Evolutionary conservation across 371 early-diverging fungal species (phyloP), one percentile per base, ranked within the genome.

Genomic region (Apophysomyces trapeziformis): DNA sequence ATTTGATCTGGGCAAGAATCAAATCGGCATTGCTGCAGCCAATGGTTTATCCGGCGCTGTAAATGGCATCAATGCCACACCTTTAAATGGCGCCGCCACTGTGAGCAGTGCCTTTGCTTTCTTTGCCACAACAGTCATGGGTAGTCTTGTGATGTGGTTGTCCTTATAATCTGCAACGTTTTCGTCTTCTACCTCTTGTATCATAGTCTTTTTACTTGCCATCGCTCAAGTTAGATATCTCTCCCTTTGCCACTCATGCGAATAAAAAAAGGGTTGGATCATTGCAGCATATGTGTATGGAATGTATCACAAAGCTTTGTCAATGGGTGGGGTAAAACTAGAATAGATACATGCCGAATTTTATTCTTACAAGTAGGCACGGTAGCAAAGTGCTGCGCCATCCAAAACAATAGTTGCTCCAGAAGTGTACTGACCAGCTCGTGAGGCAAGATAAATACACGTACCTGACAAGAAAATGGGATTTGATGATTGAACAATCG

Each of bases 341-440:
- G 32, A 2, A 26, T 26, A 26, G 32, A 26, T 26, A 26, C 32
- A 11, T 21, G 21, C 11, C 21, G 11, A 7, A 2, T 21, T 50
- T 50, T 18, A 50, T 50, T 50, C 6, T 45, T 45, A 50, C 54
- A 50, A 50, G 21, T n/a, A 2, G 21, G 54, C n/a, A 9, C 54
- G 54, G 32, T 21, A 7, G 4, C 21, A 26, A 21, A 50, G n/a
- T 9, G 54, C n/a, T 8, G 18, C 54, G 21, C 54, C 54, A 50
- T 50, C 54, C 0, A 50, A 35, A 0, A 26, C 54, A 7, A 50
- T 21, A 21, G 32, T 50, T 4, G 54, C 84, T 9, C 94, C 95
- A 43, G 87, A 92, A 56, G 93, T 83, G 68, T 93, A 94, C n/a
- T 91, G 87, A n/a, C 90, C 89, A 4, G 92, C 95, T 13, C 84